A percentile compares a stretch with the other conserved stretches of the same genome.
Evolutionary conservation across 2,329 filamentous ascomycete genomes (phyloP).

Genomic region (Microcyclospora tardicrescens): DNA sequence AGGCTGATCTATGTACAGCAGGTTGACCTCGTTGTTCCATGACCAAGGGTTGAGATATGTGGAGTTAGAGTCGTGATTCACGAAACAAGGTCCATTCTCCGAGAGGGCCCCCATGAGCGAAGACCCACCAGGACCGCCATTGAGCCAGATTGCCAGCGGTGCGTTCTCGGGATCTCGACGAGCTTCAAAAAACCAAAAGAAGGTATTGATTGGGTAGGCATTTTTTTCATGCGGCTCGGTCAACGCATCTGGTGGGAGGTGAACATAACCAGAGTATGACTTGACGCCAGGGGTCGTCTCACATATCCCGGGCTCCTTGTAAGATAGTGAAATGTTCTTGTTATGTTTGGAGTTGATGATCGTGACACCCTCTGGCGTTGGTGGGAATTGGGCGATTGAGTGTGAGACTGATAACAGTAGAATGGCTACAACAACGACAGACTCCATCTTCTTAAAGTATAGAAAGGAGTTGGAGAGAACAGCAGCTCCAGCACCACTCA

Average conservation of each 20-base stretch:
- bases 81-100: constrained; percentile 42
- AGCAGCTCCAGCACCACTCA: too few species aligned
- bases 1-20: constrained; percentile 54
- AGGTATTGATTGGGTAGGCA: constrained; percentile 43
- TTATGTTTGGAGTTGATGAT: constrained; percentile 3
- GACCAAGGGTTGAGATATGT: constrained; percentile 43
- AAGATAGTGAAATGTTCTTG: background rate
- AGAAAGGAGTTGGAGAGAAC: too few species aligned
- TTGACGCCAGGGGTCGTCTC: constrained; percentile 44
- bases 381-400: constrained; percentile 1
- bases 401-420: too few species aligned
- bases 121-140: constrained; percentile 44
- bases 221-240: constrained; percentile 27
- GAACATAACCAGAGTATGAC: constrained; percentile 48
- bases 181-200: constrained; percentile 51
- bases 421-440: too few species aligned
- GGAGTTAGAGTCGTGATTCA: constrained; percentile 40
- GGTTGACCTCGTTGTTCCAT: constrained; percentile 46
- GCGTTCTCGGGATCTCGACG: constrained; percentile 41
- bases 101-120: constrained; percentile 37
- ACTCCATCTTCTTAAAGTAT: too few species aligned
- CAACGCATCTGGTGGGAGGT: constrained; percentile 38
- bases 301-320: constrained; percentile 29
- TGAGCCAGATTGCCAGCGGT: constrained; percentile 46
- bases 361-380: constrained; percentile 3